Base-by-base conservation (phyloP, 225 moss, liverwort and hornwort genomes). In the Thuidium tamariscinum region DNA sequence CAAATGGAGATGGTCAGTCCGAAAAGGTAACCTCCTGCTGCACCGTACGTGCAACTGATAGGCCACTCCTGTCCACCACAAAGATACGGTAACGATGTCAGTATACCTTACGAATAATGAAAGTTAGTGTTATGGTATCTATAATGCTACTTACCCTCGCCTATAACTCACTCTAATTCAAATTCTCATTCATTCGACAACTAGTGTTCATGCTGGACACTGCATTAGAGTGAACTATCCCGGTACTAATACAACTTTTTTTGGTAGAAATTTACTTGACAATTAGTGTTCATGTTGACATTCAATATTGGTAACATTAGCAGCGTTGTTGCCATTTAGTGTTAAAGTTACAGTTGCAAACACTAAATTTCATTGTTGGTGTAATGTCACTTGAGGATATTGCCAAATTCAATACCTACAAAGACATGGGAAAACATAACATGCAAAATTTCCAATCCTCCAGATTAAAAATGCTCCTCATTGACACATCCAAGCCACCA, bases 21-120 rank as follows among this genome's bases (percentile, higher is more conserved):
- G 30, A 95, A 27, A 46, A 97, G 68, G 76, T 99, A 99, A 65
- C 98, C 97, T 76, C 93, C 92, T 67, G 91, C 92, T 73, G 95
- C 96, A 66, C 97, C 98, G 82, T 94, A 95, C 7, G 97, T 97
- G 90, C 99, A 99, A 77, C 90, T 97, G 67, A 99, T 89, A 46
- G 99, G 99, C 97, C 97, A 96, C 83, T 94, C 96, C 97, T 98
- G 89, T 73, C 65, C 81, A 66, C 44, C 77, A 54, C 26, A 81
- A 62, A 44, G 30, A 66, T 42, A n/a, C n/a, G n/a, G n/a, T n/a
- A 16, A 76, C 56, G 37, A 17, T 22, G 48, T 88, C 59, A 88
- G n/a, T 2, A 23, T 3, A 9, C 10, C 37, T n/a, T n/a, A n/a
- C n/a, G n/a, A 26, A 54, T 4, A 26, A 15, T 26, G 69, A 69